phyloP scores from a whole-genome alignment of 805 yeast species.

The Jamesozyma piceae region DNA sequence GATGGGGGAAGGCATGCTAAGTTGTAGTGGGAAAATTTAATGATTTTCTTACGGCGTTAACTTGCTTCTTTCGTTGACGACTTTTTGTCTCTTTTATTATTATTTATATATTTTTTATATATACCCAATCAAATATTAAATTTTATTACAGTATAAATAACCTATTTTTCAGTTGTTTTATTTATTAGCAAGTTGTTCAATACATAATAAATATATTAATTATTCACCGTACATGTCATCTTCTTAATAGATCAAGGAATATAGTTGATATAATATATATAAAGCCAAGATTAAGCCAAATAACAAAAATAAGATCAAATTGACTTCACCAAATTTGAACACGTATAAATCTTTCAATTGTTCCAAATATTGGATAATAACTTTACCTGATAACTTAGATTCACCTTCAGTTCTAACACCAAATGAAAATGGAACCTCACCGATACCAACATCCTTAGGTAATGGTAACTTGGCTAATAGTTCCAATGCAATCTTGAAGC shows the following conservation, averaged over 20 bases:
- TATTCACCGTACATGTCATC: too few species aligned
- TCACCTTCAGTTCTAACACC: conserved; percentile 50
- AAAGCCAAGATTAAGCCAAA: conserved; percentile 26
- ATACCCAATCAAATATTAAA: too few species aligned
- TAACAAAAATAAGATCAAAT: conserved; percentile 28
- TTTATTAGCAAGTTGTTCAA: too few species aligned
- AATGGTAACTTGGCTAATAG: conserved; percentile 39
- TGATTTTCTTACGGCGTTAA: too few species aligned
- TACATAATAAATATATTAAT: too few species aligned
- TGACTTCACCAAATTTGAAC: conserved; percentile 37
- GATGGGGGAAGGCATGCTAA: too few species aligned
- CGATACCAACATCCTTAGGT: conserved; percentile 31
- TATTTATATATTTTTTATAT: too few species aligned
- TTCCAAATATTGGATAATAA: conserved; percentile 38
- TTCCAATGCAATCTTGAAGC: conserved; percentile 44
- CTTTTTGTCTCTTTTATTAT: too few species aligned
- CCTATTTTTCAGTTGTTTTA: too few species aligned
- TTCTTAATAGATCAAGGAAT: conserved; percentile 14
- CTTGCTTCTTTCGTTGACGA: too few species aligned
- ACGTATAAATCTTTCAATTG: conserved; percentile 40
- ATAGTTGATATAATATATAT: conserved; percentile 24
- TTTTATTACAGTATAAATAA: too few species aligned
- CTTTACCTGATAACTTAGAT: conserved; percentile 41
- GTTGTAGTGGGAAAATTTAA: too few species aligned
- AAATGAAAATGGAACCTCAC: conserved; percentile 42